Base-by-base conservation (phyloP, 2,329 filamentous ascomycete species). In the Sordariomycetes sp. region DNA sequence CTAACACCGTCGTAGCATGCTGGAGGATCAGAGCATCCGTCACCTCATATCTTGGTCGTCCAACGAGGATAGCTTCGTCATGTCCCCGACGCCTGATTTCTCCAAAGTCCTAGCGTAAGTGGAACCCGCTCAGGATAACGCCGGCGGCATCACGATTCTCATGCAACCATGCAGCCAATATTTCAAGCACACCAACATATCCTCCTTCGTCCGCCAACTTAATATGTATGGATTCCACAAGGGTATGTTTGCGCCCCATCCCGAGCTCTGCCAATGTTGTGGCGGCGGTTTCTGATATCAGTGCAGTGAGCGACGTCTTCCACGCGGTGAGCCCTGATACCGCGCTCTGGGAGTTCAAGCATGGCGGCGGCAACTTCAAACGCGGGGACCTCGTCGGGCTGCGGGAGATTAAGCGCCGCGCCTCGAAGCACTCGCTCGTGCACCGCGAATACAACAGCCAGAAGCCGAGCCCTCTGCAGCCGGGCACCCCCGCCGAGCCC, bases 161-260 rank as follows among this genome's bases (percentile, higher is more conserved):
- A 50, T 22, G 6, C 28, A 50, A 20, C 14, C 46, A 46, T 54
- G 40, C 66, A 96, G 93, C 58, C 91, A 96, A 83, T 99, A 99
- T 70, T 99, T 99, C 72, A 99, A 99, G 69, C 94, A 99, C 71
- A 99, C 93, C 65, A 99, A 99, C 69, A 96, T 97, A 61, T 97
- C 94, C 12, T 97, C 94, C 1, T 99, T 99, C 71, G 94, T 99
- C 55, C 85, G 94, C 54, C 94, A 99, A 74, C 76, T 99, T 55
- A 99, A 99, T 70, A 99, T 99, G 94, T 99, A 99, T 66, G 94
- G 94, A 7, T 99, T 99, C 72, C 94, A 99, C 71, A 99, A 99
- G 88, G 92, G 92, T 95, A 65, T 53, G 69, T 66, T 53, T 46
- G 20, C 24, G 18, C 18, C 24, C 20, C 6, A 16, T 51, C 10